A percentile compares a stretch with the other conserved stretches of the same genome.
Evolutionary conservation across 1,139 yeast genomes (phyloP).

Genomic region (Kurtzmaniella quercitrusa): DNA sequence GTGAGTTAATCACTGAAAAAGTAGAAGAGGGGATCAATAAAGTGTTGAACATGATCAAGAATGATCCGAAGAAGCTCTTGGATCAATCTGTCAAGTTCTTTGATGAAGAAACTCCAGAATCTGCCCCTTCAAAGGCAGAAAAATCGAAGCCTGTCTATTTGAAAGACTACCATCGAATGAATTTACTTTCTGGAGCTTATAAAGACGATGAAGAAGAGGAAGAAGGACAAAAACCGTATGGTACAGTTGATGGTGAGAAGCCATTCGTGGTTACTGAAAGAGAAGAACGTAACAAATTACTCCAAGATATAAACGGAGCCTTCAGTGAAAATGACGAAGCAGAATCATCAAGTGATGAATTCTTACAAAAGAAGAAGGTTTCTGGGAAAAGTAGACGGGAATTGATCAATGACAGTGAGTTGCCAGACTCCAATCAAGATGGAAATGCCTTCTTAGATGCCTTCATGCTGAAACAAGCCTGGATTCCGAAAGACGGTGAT

Average conservation of each 20-base stretch:
- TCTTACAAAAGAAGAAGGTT: conserved; percentile 51
- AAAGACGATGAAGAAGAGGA: conserved; percentile 42
- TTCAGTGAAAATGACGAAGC: conserved; percentile 44
- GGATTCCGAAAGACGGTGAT: conserved; percentile 71
- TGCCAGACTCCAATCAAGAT: conserved; percentile 70
- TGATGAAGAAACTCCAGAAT: conserved; percentile 49
- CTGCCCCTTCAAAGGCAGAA: conserved; percentile 9
- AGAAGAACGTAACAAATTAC: conserved; percentile 67
- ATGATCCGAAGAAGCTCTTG: conserved; percentile 59
- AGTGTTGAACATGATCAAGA: conserved; percentile 66
- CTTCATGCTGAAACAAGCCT: conserved; percentile 73
- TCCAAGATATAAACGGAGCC: conserved; percentile 71
- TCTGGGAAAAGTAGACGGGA: conserved; percentile 12
- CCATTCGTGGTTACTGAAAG: conserved; percentile 70
- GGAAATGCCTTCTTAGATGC: conserved; percentile 68
- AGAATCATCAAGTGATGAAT: conserved; percentile 36
- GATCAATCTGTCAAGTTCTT: conserved; percentile 70
- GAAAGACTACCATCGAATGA: conserved; percentile 89
- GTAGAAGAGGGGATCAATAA: conserved; percentile 76
- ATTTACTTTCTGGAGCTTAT: conserved; percentile 59
- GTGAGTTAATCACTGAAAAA: conserved; percentile 81
- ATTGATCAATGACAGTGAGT: conserved; percentile 16
- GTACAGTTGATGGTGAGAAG: conserved; percentile 54
- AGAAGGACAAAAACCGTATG: conserved; percentile 30
- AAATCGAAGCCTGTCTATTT: conserved; percentile 75